Evolutionary conservation across 169 alveolate species (phyloP).

Genomic region (Theileria parva): DNA sequence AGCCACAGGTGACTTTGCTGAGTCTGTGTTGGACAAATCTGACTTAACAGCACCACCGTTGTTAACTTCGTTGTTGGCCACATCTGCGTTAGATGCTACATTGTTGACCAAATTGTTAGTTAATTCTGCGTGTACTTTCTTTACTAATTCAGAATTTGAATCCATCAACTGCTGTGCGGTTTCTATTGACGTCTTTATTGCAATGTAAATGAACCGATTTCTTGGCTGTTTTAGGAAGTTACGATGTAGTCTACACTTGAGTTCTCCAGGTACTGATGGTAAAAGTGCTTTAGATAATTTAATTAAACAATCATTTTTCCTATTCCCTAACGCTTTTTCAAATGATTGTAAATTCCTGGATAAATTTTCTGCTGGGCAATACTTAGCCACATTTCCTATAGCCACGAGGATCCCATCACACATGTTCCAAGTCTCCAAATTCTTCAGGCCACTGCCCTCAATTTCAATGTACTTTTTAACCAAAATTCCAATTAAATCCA

Average conservation of each 20-base stretch:
- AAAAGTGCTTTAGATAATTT: slow-evolving; percentile 56
- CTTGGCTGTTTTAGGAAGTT: slow-evolving; percentile 23
- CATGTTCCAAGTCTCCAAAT: slow-evolving; percentile 11
- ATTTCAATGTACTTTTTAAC: slow-evolving; percentile 48
- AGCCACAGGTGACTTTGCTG: too few relatives aligned
- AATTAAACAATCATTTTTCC: slow-evolving; percentile 28
- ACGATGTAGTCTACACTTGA: slow-evolving; percentile 34
- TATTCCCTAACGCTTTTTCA: slow-evolving; percentile 48
- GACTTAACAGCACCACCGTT: too few relatives aligned
- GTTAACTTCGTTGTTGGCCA: too few relatives aligned
- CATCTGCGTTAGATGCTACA: too few relatives aligned
- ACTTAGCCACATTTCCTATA: slow-evolving; percentile 53
- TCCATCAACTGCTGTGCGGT: not conserved
- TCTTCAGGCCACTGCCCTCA: slow-evolving; percentile 4
- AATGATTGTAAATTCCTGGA: slow-evolving; percentile 55
- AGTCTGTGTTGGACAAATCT: too few relatives aligned
- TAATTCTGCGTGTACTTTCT: not conserved
- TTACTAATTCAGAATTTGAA: not conserved
- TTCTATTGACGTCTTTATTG: slow-evolving; percentile 21
- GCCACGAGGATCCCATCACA: slow-evolving; percentile 50
- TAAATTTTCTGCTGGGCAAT: slow-evolving; percentile 45
- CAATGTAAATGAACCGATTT: slow-evolving; percentile 30
- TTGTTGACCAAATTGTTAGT: too few relatives aligned
- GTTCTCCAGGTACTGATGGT: slow-evolving; percentile 50
- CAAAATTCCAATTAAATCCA: slow-evolving; percentile 44